Evolutionary conservation across 441 rosid species (phyloP).

Genomic region (Aquilaria agallochum): DNA sequence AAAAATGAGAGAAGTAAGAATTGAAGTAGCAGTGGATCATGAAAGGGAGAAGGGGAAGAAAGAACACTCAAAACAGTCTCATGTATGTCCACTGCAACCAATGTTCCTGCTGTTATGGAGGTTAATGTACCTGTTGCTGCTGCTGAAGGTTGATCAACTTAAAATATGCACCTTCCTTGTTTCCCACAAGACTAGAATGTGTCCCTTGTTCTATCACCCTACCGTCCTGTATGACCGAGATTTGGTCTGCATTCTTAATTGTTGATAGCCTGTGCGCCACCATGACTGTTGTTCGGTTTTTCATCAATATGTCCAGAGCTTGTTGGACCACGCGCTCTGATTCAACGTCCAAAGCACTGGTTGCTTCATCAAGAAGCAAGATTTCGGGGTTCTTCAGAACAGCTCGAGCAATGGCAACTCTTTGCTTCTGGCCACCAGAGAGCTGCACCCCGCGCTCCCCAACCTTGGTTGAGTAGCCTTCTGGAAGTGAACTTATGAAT

Average conservation of each 20-base stretch:
- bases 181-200: constrained; percentile 60
- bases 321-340: constrained; percentile 84
- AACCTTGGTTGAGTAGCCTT: constrained; percentile 75
- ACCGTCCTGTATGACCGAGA: constrained; percentile 75
- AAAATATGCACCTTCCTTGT: constrained; percentile 68
- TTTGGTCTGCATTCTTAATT: constrained; percentile 77
- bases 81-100: not conserved
- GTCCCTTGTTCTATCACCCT: constrained; percentile 79
- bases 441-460: constrained; percentile 94
- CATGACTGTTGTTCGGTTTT: constrained; percentile 75
- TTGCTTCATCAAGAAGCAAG: constrained; percentile 82
- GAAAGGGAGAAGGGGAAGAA: not conserved
- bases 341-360: constrained; percentile 81
- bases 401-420: constrained; percentile 89
- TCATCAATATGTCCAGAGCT: constrained; percentile 81
- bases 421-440: constrained; percentile 86
- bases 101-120: not conserved
- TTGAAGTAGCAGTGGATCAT: not conserved
- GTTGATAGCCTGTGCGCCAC: constrained; percentile 92
- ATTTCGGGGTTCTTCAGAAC: constrained; percentile 84
- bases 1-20: not conserved
- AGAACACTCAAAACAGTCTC: not conserved
- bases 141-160: constrained; percentile 86
- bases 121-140: constrained; percentile 29
- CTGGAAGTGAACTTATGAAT: constrained; percentile 79